These are phyloP conservation scores for Ascoidea asiatica DNA, from an alignment of 805 yeast species.

Conservation along the genomic window DNA sequence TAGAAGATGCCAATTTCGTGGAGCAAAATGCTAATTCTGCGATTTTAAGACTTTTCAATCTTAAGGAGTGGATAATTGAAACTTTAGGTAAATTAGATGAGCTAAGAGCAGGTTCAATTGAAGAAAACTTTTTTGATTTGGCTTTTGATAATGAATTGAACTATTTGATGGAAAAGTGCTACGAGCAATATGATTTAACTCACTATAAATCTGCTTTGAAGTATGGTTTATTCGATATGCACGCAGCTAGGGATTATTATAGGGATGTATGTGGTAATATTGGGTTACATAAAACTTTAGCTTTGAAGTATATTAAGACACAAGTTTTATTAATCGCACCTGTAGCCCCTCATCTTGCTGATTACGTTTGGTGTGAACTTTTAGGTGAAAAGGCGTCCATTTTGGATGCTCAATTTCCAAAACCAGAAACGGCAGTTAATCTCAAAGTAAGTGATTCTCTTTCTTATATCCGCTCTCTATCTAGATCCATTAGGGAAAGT, in stretches of 20 bases:
- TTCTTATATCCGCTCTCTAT: conserved; percentile 62
- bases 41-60: conserved; percentile 77
- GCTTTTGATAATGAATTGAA: conserved; percentile 95
- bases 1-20: conserved; percentile 97
- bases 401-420: conserved; percentile 72
- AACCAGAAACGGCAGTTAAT: conserved; percentile 54
- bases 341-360: conserved; percentile 92
- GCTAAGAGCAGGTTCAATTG: conserved; percentile 38
- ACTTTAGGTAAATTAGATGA: conserved; percentile 34
- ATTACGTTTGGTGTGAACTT: conserved; percentile 75
- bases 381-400: conserved; percentile 46
- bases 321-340: conserved; percentile 84
- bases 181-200: conserved; percentile 55
- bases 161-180: conserved; percentile 58
- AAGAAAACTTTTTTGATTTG: conserved; percentile 59
- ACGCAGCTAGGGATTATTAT: conserved; percentile 90
- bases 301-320: conserved; percentile 68
- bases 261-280: conserved; percentile 53
- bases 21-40: conserved; percentile 96
- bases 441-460: conserved; percentile 51
- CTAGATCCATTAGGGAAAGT: conserved; percentile 83
- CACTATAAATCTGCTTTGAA: conserved; percentile 83
- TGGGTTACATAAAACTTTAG: conserved; percentile 74
- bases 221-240: conserved; percentile 86
- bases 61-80: conserved; percentile 94